These are phyloP conservation scores for Cytospora chrysosperma DNA, from an alignment of 2,329 filamentous ascomycete species.

Conservation along the genomic window DNA sequence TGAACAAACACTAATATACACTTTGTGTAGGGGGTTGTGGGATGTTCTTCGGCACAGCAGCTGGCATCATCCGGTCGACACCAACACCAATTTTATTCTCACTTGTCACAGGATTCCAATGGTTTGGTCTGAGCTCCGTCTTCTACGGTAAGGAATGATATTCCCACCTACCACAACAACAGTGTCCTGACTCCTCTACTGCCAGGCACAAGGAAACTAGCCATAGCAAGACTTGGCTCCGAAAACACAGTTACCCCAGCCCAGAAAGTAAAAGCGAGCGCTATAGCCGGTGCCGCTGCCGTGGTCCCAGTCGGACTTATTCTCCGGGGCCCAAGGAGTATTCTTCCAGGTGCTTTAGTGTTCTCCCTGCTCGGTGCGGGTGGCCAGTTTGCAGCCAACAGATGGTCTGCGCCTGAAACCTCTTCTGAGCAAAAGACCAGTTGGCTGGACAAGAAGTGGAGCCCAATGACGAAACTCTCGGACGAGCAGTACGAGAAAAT, in stretches of 20 bases:
- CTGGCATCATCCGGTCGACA: constrained; percentile 66
- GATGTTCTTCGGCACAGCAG: constrained; percentile 63
- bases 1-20: not conserved
- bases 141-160: constrained; percentile 64
- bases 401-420: not conserved
- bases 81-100: constrained; percentile 69
- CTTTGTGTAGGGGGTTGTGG: constrained; percentile 54
- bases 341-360: constrained; percentile 50
- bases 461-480: constrained; percentile 65
- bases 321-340: constrained; percentile 51
- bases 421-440: constrained; percentile 11
- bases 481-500: constrained; percentile 72
- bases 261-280: constrained; percentile 66
- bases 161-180: not conserved
- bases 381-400: constrained; percentile 33
- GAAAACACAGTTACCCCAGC: constrained; percentile 52
- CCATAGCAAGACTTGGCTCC: constrained; percentile 48
- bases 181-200: not conserved
- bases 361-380: constrained; percentile 41
- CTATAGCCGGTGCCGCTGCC: constrained; percentile 64
- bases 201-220: constrained; percentile 29
- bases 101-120: constrained; percentile 71
- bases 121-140: constrained; percentile 72
- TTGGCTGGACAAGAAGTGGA: constrained; percentile 65
- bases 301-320: constrained; percentile 62